These are phyloP conservation scores for Brassica balearica DNA, from an alignment of 441 rosid species.

Conservation along the genomic window DNA sequence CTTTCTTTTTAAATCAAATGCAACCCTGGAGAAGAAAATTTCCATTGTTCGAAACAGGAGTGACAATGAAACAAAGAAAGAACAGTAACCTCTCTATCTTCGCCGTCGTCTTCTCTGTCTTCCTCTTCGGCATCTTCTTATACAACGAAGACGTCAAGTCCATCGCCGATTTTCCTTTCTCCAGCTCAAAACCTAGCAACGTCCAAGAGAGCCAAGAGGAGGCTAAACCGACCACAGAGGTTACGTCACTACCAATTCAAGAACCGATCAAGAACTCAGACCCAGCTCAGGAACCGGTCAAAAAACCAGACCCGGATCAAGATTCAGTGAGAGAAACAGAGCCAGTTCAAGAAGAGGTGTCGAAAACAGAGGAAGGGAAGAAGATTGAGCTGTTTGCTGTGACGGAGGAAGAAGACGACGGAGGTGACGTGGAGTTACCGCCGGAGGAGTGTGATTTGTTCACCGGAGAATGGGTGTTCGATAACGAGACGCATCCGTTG, in stretches of 20 bases:
- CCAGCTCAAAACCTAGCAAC: slow-evolving; percentile 6
- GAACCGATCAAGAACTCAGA: slow-evolving; percentile 3
- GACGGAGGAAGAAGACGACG: slow-evolving; percentile 37
- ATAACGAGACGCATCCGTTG: slow-evolving; percentile 25
- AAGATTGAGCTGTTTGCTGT: slow-evolving; percentile 35
- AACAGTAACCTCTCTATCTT: slow-evolving; percentile 12
- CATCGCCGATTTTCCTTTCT: slow-evolving; percentile 7
- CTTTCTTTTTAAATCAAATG: neutral
- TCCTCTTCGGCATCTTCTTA: slow-evolving; percentile 13
- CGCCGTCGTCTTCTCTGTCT: slow-evolving; percentile 12
- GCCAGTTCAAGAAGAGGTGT: neutral
- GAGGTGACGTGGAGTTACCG: slow-evolving; percentile 37
- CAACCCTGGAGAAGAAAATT: slow-evolving; percentile 15
- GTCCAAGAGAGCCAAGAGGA: neutral
- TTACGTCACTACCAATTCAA: neutral
- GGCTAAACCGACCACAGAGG: neutral
- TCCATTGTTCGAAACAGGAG: slow-evolving; percentile 7
- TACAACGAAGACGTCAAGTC: slow-evolving; percentile 10
- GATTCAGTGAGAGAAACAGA: slow-evolving; percentile 26
- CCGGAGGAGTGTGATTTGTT: slow-evolving; percentile 13
- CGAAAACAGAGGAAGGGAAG: slow-evolving; percentile 40
- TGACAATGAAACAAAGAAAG: neutral
- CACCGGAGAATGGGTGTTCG: slow-evolving; percentile 16
- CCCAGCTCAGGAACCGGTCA: neutral
- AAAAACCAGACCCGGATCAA: slow-evolving; percentile 5